Evolutionary conservation across 2,329 filamentous ascomycete genomes (phyloP).

Genomic region (Aphanoascus verrucosus): DNA sequence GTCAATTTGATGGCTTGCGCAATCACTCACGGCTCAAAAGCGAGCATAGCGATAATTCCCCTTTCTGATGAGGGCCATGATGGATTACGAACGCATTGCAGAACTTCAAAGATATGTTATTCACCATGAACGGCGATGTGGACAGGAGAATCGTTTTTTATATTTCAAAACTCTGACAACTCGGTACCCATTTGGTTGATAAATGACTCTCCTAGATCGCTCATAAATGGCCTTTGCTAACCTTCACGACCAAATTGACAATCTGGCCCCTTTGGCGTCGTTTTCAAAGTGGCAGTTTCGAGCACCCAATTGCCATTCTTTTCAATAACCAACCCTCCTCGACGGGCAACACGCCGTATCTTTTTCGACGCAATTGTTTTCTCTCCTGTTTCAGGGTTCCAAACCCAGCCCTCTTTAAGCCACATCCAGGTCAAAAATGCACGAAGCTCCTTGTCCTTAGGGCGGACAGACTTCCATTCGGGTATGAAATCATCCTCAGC

Average conservation of each 20-base stretch:
- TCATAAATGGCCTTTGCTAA: neutral
- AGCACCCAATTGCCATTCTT: conserved; percentile 34
- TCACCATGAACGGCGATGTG: too few species aligned
- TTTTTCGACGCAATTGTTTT: conserved; percentile 32
- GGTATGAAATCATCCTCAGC: conserved; percentile 52
- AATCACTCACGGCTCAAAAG: too few species aligned
- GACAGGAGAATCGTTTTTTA: too few species aligned
- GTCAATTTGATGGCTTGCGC: too few species aligned
- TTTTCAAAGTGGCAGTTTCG: conserved; percentile 13
- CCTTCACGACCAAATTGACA: neutral
- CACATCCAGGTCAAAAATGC: conserved; percentile 86
- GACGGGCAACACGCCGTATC: conserved; percentile 29
- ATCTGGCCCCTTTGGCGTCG: neutral
- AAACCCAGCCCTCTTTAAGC: conserved; percentile 74
- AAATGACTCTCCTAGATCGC: neutral
- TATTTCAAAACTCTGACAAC: too few species aligned
- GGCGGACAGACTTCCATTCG: conserved; percentile 81
- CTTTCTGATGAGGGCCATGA: too few species aligned
- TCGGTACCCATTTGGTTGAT: neutral
- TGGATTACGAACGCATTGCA: too few species aligned
- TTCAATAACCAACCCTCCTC: conserved; percentile 32
- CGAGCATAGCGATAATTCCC: too few species aligned
- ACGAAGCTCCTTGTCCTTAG: conserved; percentile 77
- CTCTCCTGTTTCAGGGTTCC: conserved; percentile 61
- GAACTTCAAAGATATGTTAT: too few species aligned